A percentile compares a stretch with the other conserved stretches of the same genome.
Conservation (phyloP, 495 filamentous ascomycete species). For the Hypoxylon trugodes region DNA sequence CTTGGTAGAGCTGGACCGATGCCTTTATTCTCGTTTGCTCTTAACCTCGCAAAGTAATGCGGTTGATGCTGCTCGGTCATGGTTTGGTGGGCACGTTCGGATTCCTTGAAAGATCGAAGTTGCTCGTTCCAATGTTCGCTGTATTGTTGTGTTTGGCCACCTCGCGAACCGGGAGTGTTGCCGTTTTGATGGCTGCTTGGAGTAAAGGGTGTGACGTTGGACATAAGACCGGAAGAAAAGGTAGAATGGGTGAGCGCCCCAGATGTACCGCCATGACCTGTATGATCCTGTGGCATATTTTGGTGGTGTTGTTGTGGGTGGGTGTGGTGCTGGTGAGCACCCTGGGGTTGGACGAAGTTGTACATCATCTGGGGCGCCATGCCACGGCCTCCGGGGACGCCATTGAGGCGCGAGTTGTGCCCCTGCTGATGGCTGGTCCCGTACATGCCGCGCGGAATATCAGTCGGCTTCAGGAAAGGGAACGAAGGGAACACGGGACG, state of each 20-base stretch:
- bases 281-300: constrained; percentile 74
- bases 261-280: constrained; percentile 63
- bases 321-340: constrained; percentile 72
- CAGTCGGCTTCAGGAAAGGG: background rate
- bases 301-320: constrained; percentile 77
- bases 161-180: constrained; percentile 56
- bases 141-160: constrained; percentile 59
- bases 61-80: constrained; percentile 66
- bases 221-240: constrained; percentile 77
- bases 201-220: constrained; percentile 79
- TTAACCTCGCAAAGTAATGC: constrained; percentile 62
- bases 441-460: constrained; percentile 72
- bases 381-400: constrained; percentile 54
- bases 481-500: background rate
- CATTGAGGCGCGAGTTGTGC: constrained; percentile 77
- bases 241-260: constrained; percentile 76
- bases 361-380: constrained; percentile 69
- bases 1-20: constrained; percentile 53
- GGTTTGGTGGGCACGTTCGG: constrained; percentile 71
- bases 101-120: constrained; percentile 76
- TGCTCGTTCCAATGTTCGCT: constrained; percentile 92
- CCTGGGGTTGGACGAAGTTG: constrained; percentile 73
- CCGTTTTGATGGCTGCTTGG: constrained; percentile 80
- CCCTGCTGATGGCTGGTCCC: constrained; percentile 79
- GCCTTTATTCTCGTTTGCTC: constrained; percentile 65